A percentile compares a stretch with the other conserved stretches of the same genome.
phyloP scores from a whole-genome alignment of 2,329 filamentous ascomycete genomes.

The Aspergillus texensis region DNA sequence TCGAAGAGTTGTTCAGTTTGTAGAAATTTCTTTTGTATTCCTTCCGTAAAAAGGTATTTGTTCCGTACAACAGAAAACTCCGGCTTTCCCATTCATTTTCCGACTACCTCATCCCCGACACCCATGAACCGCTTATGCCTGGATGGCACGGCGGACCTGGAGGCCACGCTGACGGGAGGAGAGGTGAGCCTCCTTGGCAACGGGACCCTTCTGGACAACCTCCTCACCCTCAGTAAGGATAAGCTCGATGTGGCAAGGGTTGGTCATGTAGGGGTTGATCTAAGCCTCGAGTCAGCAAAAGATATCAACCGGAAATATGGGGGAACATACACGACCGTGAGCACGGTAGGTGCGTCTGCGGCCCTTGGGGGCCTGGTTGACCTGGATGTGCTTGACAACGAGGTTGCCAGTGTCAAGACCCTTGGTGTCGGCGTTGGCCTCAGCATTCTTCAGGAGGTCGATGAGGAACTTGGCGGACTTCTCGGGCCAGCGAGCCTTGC shows the following conservation, averaged over 20 bases:
- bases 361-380: slow-evolving; percentile 99
- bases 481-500: slow-evolving; percentile 97
- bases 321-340: slow-evolving; percentile 90
- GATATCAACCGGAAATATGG: neutral
- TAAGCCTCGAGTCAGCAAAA: slow-evolving; percentile 42
- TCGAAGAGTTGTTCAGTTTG: slow-evolving; percentile 2
- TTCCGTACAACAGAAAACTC: slow-evolving; percentile 41
- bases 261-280: slow-evolving; percentile 99
- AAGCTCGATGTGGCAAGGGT: slow-evolving; percentile 99
- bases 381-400: slow-evolving; percentile 99
- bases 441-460: slow-evolving; percentile 94
- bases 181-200: slow-evolving; percentile 69
- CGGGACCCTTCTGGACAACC: slow-evolving; percentile 86
- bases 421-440: slow-evolving; percentile 96
- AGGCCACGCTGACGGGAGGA: slow-evolving; percentile 88
- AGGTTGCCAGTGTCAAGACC: slow-evolving; percentile 96
- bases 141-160: slow-evolving; percentile 63
- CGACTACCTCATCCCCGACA: slow-evolving; percentile 32
- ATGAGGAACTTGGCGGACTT: slow-evolving; percentile 99
- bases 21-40: slow-evolving; percentile 28
- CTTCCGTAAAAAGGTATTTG: slow-evolving; percentile 34
- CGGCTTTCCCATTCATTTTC: slow-evolving; percentile 39
- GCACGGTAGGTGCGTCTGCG: slow-evolving; percentile 99
- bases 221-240: slow-evolving; percentile 98
- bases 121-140: slow-evolving; percentile 49